Evolutionary conservation across 2,329 filamentous ascomycete species (phyloP), one percentile per base, ranked within the genome.

Genomic region (Penicillium sp.): DNA sequence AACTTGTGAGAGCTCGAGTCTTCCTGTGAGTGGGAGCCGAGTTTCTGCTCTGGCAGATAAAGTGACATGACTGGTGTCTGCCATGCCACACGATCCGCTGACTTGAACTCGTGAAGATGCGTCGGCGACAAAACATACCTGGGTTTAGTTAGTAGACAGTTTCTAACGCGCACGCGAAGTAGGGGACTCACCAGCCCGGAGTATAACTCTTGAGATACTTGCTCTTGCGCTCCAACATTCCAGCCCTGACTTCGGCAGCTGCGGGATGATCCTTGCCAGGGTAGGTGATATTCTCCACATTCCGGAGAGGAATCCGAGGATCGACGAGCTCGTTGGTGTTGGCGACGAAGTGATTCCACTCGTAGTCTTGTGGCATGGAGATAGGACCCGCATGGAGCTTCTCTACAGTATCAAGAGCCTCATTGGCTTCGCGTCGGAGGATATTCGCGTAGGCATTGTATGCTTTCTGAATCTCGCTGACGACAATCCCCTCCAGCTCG

Each of bases 131-230:
- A 79, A 44, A 97, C 91, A 73, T 97, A 97, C 90, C 90, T 94
- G 63, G 8, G 30, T 3, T 35, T 26, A 11, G 47, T 66, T 54
- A 66, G 59, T 30, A 18, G 39, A 36, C 30, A 8, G 19, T 23
- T 26, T 19, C 3, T n/a, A 26, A 38, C 4, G 16, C 2, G 1
- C 7, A 8, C n/a, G 2, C 3, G 4, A 19, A 6, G 14, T 26
- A 36, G 34, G 52, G 38, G 13, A 78, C 87, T 75, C 79, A 93
- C 92, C 93, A 97, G 69, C 93, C 93, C 26, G 91, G 89, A 7
- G 92, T 94, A 73, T 97, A 97, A 72, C 92, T 97, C 79, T 97
- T 97, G 58, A 99, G 78, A 68, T 97, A 99, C 71, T 97, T 99
- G 82, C 91, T 96, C 85, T 97, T 97, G 62, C 94, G 88, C 78